Conservation (phyloP, 1,284 basidiomycete genomes). For the Fomitopsis schrenkii region DNA sequence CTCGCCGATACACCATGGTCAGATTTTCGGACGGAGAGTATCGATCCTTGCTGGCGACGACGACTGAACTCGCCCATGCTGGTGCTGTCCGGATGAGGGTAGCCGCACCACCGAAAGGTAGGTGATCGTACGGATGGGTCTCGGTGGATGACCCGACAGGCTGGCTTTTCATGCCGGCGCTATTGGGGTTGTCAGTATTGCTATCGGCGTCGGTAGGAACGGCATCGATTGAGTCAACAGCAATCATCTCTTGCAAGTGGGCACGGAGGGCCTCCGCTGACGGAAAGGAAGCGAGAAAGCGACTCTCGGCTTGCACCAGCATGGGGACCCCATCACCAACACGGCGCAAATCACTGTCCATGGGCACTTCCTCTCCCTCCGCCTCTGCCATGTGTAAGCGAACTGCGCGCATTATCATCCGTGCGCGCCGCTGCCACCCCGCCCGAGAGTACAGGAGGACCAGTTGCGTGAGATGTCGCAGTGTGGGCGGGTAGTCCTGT, state of each 20-base stretch:
- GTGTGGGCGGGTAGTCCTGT: conserved; percentile 36
- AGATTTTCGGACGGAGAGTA: conserved; percentile 27
- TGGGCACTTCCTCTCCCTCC: not conserved
- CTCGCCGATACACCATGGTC: conserved; percentile 34
- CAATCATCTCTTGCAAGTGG: not conserved
- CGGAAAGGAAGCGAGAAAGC: not conserved
- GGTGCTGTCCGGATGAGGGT: not conserved
- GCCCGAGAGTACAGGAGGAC: conserved; percentile 44
- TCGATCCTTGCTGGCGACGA: not conserved
- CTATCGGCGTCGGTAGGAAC: not conserved
- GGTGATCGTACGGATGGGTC: not conserved
- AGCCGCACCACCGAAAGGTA: not conserved
- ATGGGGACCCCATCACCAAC: not conserved
- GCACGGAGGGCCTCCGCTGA: not conserved
- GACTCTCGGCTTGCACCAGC: not conserved
- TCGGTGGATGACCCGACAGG: not conserved
- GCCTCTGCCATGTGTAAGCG: conserved; percentile 5
- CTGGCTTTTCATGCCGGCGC: not conserved
- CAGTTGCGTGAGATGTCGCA: conserved; percentile 42
- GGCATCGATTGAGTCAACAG: not conserved
- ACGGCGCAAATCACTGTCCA: not conserved
- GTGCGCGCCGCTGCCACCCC: conserved; percentile 37
- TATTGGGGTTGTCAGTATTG: not conserved
- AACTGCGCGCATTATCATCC: conserved; percentile 37
- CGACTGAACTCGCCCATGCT: not conserved